Conservation (phyloP, 2,329 filamentous ascomycete genomes). For the Diaporthe vexans region DNA sequence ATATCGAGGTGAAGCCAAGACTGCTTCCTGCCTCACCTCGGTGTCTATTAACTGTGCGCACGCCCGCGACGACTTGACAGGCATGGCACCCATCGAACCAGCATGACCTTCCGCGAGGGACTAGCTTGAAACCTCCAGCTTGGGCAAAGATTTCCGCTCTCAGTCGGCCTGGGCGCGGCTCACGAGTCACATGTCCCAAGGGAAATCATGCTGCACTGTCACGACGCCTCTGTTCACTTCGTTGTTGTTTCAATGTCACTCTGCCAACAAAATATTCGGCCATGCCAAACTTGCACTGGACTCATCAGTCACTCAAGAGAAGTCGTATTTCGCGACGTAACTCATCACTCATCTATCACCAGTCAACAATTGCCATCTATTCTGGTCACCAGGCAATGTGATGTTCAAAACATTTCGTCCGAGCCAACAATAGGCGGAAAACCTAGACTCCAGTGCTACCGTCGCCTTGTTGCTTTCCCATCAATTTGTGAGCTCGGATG, state of each 20-base stretch:
- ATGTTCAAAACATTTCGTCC: neutral
- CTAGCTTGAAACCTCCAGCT: neutral
- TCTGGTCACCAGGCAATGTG: no score
- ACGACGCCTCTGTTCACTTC: neutral
- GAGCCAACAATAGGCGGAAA: neutral
- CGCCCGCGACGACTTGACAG: neutral
- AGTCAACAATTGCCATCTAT: neutral
- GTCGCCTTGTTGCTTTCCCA: neutral
- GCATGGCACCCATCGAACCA: neutral
- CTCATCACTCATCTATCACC: neutral
- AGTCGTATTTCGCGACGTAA: neutral
- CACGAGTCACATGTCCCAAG: neutral
- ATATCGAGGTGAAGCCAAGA: neutral
- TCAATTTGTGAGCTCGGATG: constrained; percentile 20
- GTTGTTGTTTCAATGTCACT: neutral
- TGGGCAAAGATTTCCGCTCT: neutral
- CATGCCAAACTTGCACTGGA: no score
- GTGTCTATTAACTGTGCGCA: neutral
- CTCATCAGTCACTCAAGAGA: no score
- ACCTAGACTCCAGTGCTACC: neutral
- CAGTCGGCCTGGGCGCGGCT: neutral
- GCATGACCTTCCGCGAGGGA: neutral
- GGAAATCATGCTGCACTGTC: neutral
- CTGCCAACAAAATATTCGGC: neutral
- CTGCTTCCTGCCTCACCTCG: neutral